Evolutionary conservation across 2,329 filamentous ascomycete species (phyloP).

Genomic region (Colletotrichum abscissum): DNA sequence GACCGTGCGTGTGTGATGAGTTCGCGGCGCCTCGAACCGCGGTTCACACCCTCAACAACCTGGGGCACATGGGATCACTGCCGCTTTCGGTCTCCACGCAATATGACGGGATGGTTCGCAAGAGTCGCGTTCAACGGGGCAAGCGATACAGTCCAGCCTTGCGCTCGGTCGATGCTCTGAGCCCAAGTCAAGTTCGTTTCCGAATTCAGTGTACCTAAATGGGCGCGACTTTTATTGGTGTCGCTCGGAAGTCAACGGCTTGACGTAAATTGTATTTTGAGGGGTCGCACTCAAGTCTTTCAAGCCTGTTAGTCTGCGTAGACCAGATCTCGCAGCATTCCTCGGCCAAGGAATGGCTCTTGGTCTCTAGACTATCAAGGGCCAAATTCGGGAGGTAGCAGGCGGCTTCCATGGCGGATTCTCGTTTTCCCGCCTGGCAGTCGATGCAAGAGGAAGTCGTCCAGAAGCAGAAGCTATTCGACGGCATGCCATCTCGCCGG

Average conservation of each 20-base stretch:
- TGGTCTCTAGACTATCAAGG: neutral
- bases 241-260: neutral
- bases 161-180: neutral
- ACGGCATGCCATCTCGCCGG: neutral
- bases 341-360: neutral
- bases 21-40: neutral
- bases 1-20: neutral
- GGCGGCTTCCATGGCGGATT: neutral
- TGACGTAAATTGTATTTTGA: slow-evolving; percentile 2
- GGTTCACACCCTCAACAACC: slow-evolving; percentile 7
- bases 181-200: neutral
- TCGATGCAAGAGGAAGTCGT: neutral
- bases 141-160: neutral
- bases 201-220: neutral
- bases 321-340: slow-evolving; percentile 13
- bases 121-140: neutral
- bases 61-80: neutral
- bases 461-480: neutral
- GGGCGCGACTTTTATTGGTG: neutral
- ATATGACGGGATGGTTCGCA: neutral
- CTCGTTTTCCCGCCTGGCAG: neutral
- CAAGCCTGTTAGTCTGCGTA: slow-evolving; percentile 7
- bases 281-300: neutral
- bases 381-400: neutral
- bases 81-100: neutral